Conservation (phyloP, 352 stramenopile species). For the Pythium brassicae region DNA sequence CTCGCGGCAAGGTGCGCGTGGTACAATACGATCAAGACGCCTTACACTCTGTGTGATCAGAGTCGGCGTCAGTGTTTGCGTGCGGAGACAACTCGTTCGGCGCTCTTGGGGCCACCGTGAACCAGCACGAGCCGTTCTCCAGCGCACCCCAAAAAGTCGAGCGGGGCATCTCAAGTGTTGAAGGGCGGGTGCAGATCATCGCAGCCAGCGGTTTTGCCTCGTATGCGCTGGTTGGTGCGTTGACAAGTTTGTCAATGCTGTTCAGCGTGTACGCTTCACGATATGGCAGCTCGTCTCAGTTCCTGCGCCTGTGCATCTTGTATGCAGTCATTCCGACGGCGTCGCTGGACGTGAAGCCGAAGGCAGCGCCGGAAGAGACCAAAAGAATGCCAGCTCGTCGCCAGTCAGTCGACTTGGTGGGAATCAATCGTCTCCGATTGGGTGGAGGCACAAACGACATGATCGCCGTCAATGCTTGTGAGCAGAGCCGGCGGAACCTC, state of each 20-base stretch:
- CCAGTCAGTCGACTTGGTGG: conserved; percentile 18
- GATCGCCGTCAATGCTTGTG: conserved; percentile 7
- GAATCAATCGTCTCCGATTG: conserved; percentile 9
- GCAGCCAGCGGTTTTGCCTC: conserved; percentile 61
- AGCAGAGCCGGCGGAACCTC: neutral
- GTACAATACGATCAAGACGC: too few species aligned
- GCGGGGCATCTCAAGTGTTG: conserved; percentile 9
- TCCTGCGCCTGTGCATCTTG: neutral
- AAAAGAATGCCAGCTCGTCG: conserved; percentile 11
- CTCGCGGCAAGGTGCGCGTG: too few species aligned
- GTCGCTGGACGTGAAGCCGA: conserved; percentile 2
- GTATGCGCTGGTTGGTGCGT: conserved; percentile 59
- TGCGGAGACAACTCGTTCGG: conserved; percentile 68
- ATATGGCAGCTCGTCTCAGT: neutral
- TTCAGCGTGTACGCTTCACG: neutral
- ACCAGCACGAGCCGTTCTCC: neutral
- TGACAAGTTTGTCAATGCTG: neutral
- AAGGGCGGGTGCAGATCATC: conserved; percentile 42
- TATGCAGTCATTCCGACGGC: conserved; percentile 15
- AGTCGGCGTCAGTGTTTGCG: conserved; percentile 62
- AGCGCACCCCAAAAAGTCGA: conserved; percentile 32
- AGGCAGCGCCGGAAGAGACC: conserved; percentile 9
- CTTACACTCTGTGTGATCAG: conserved; percentile 16
- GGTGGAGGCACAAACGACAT: conserved; percentile 6
- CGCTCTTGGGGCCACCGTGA: conserved; percentile 26